Evolutionary conservation across 257 asterid genomes (phyloP), one percentile per base, ranked within the genome.

Genomic region (Salvia splendens): DNA sequence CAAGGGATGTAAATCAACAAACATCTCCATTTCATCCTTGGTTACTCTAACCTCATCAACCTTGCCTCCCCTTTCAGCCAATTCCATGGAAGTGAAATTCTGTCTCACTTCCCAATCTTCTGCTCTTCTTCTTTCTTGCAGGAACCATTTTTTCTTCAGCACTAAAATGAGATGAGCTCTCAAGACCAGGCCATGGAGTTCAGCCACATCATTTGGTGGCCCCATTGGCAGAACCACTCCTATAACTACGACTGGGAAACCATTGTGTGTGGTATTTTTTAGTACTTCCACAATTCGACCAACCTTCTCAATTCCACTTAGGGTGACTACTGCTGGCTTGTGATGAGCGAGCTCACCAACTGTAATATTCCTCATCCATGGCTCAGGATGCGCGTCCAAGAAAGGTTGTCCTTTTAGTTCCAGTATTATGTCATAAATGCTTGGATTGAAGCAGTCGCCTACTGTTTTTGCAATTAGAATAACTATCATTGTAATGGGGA

Each of bases 361-460:
- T 48, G 88, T 89, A 14, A 92, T 81, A 76, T 87, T 87, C 79
- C 96, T 85, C 96, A 89, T 89, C 96, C 96, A 92, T 55, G 98
- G 95, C 81, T 92, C 96, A 2, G 98, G 89, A 53, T 86, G 74
- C 52, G 98, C 87, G 3, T 86, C 96, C 83, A 89, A 77, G 95
- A 92, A 92, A 58, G 98, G 98, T 12, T 89, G 78, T 49, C 96
- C 98, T 83, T 92, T 89, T 52, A 89, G 80, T 59, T 92, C 96
- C 63, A 92, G 79, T 75, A 92, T 92, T 70, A 87, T 89, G 14
- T 92, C 96, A 15, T 92, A 89, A 55, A 87, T 89, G 84, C 98
- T 92, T 62, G 92, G 96, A 72, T 89, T 92, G 88, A 92, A 87
- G 84, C 91, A 83, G 73, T 89, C 98, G 60, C 98, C 98, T n/a